Conservation (phyloP, 169 alveolate species). For the Plasmodium sp. region DNA sequence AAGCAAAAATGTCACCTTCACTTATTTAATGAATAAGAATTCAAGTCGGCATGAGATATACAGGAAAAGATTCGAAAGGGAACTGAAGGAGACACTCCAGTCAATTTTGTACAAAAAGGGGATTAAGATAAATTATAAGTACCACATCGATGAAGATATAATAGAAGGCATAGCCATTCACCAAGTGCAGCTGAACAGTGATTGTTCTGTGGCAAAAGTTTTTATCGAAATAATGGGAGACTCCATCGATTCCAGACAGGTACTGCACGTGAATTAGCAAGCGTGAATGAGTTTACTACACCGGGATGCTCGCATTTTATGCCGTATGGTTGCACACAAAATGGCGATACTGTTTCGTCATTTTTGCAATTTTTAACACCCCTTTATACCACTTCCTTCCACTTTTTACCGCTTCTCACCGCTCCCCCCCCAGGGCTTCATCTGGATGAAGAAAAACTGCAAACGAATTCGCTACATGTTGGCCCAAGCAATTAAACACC, state of each 20-base stretch:
- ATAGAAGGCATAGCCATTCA: conserved; percentile 61
- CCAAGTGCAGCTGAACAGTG: conserved; percentile 34
- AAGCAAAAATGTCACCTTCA: background rate
- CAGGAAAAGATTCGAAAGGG: conserved; percentile 60
- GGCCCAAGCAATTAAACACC: conserved; percentile 62
- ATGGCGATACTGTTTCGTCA: background rate
- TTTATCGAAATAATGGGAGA: conserved; percentile 71
- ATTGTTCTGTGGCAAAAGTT: conserved; percentile 74
- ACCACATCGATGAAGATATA: conserved; percentile 74
- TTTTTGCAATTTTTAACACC: background rate
- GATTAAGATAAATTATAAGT: conserved; percentile 60
- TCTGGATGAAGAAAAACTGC: conserved; percentile 63
- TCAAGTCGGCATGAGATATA: conserved; percentile 63
- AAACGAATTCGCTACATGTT: conserved; percentile 55
- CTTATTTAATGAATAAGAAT: conserved; percentile 18
- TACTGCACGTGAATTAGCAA: background rate
- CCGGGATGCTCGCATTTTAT: background rate
- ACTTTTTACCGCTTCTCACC: background rate
- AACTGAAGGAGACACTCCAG: conserved; percentile 58
- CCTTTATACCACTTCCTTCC: background rate
- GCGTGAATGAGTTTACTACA: background rate
- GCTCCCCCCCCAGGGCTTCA: conserved; percentile 36
- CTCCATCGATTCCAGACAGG: conserved; percentile 70
- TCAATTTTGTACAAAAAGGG: conserved; percentile 64
- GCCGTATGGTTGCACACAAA: background rate